phyloP scores from a whole-genome alignment of 257 asterid species.

The Fraxinus cuspidata region DNA sequence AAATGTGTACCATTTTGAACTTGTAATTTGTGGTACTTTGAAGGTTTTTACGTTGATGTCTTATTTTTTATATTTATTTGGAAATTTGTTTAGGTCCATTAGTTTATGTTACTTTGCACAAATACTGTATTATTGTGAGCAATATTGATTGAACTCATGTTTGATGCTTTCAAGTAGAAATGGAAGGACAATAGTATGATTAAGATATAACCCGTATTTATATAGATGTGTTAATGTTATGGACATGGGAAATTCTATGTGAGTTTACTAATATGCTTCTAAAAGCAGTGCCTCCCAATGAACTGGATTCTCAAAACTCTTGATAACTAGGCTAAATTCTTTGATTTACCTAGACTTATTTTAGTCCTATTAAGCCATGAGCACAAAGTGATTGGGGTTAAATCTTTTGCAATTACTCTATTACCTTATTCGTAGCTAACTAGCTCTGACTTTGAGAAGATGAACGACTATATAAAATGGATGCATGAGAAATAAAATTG shows the following conservation, averaged over 20 bases:
- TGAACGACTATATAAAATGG: no score
- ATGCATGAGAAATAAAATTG: no score
- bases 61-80: no score
- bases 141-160: neutral
- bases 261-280: conserved; percentile 2
- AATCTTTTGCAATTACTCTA: neutral
- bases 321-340: no score
- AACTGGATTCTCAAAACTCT: no score
- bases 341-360: neutral
- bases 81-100: no score
- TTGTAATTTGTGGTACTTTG: no score
- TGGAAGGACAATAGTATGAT: conserved; percentile 15
- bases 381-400: neutral
- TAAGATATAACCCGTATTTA: neutral
- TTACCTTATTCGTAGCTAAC: neutral
- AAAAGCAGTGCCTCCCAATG: neutral
- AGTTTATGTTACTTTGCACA: no score
- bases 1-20: no score
- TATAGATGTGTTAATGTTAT: neutral
- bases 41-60: no score
- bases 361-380: neutral
- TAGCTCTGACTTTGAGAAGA: neutral
- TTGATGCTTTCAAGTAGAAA: conserved; percentile 10
- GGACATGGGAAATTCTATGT: conserved; percentile 13
- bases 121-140: neutral